Conservation (phyloP, 2,329 filamentous ascomycete genomes). For the Scedosporium aurantiacum region DNA sequence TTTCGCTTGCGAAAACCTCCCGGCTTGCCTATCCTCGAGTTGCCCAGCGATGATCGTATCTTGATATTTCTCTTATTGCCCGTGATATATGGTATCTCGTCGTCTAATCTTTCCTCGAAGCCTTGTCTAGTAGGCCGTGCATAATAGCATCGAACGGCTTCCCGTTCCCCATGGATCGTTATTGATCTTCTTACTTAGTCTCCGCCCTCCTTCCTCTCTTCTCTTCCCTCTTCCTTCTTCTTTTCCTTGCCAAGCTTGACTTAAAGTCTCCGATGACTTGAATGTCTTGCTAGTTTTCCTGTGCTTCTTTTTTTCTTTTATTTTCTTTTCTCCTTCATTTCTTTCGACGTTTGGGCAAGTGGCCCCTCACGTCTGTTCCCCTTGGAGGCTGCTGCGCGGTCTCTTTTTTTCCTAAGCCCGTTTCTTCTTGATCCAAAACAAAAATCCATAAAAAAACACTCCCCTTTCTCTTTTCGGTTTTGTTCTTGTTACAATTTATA, state of each 20-base stretch:
- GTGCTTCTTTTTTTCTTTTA: slow-evolving; percentile 9
- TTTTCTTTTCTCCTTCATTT: slow-evolving; percentile 4
- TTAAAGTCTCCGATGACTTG: slow-evolving; percentile 6
- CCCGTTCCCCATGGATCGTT: neutral
- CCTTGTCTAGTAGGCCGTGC: neutral
- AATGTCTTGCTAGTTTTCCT: neutral
- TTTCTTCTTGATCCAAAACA: neutral
- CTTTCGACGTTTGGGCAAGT: slow-evolving; percentile 6
- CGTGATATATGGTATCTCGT: neutral
- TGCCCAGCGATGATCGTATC: neutral
- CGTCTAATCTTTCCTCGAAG: neutral
- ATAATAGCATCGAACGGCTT: neutral
- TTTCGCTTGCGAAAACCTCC: neutral
- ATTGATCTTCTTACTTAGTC: slow-evolving; percentile 7
- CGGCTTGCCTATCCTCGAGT: neutral
- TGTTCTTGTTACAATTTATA: slow-evolving; percentile 10
- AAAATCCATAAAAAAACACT: slow-evolving; percentile 4
- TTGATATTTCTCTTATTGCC: neutral
- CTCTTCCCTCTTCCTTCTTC: slow-evolving; percentile 13
- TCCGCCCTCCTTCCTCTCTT: slow-evolving; percentile 15
- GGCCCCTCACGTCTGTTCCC: slow-evolving; percentile 9
- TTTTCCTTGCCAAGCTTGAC: slow-evolving; percentile 10
- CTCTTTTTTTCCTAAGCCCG: slow-evolving; percentile 14
- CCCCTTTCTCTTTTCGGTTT: slow-evolving; percentile 13
- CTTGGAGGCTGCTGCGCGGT: slow-evolving; percentile 26